These are phyloP conservation scores for Fusarium sulawesiense DNA, from an alignment of 2,329 filamentous ascomycete genomes.

Conservation along the genomic window DNA sequence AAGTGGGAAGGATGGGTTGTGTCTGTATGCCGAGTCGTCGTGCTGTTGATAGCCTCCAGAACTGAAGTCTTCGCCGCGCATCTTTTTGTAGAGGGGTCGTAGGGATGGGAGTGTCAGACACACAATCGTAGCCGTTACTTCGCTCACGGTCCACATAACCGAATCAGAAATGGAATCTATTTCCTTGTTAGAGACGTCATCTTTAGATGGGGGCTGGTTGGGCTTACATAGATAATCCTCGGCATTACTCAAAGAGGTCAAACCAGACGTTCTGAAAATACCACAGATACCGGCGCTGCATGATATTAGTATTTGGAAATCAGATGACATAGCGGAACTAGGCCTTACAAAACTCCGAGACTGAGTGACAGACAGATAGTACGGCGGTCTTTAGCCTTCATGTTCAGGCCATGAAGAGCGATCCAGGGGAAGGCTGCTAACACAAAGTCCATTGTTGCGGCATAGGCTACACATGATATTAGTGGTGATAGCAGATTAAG, in stretches of 20 bases:
- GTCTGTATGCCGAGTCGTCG: not conserved
- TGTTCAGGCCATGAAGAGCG: not conserved
- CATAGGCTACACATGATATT: not conserved
- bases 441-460: not conserved
- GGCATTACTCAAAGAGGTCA: not conserved
- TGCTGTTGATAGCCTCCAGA: not conserved
- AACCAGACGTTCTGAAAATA: not conserved
- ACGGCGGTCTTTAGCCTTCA: not conserved
- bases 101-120: not conserved
- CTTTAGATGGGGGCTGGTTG: accelerated
- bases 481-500: not conserved
- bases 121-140: slow-evolving; percentile 6
- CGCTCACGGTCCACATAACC: slow-evolving; percentile 2
- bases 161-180: slow-evolving; percentile 1
- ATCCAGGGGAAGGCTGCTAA: slow-evolving; percentile 4
- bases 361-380: not conserved
- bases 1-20: not conserved
- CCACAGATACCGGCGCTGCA: slow-evolving; percentile 1
- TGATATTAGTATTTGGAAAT: not conserved
- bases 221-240: not conserved
- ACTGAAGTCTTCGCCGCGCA: not conserved
- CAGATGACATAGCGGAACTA: accelerated
- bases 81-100: not conserved
- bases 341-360: not conserved
- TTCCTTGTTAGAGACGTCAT: not conserved